These are phyloP conservation scores for Amoebophrya sp. DNA, from an alignment of 169 alveolate genomes.

Conservation along the genomic window DNA sequence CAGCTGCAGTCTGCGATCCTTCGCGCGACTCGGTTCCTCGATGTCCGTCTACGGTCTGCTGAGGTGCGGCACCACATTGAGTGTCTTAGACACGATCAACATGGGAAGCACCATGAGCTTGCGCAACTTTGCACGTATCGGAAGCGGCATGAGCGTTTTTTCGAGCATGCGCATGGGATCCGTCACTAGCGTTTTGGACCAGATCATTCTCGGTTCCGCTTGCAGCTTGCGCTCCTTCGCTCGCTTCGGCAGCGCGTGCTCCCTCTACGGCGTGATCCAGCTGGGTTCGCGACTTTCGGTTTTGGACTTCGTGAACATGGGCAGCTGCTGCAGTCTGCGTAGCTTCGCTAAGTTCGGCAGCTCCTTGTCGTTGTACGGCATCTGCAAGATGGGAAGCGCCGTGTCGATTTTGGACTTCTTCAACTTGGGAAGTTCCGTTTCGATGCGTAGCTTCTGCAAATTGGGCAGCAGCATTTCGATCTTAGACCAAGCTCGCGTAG, in stretches of 20 bases:
- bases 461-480: no score
- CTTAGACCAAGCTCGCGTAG: no score
- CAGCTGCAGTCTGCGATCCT: neutral
- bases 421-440: no score
- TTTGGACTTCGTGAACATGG: no score
- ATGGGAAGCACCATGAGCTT: neutral
- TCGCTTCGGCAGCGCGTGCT: neutral
- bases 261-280: no score
- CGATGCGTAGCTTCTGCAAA: no score
- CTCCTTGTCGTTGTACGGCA: no score
- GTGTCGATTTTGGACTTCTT: no score
- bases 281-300: no score
- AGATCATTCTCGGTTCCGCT: neutral
- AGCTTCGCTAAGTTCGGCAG: no score
- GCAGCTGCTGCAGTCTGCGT: no score
- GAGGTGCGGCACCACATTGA: neutral
- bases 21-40: neutral
- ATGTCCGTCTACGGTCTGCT: neutral
- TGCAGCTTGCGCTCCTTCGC: neutral
- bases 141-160: neutral
- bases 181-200: constrained; percentile 25
- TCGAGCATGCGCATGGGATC: neutral
- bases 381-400: no score
- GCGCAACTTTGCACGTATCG: neutral
- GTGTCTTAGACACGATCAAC: neutral